Base-by-base conservation (phyloP, 2,329 filamentous ascomycete genomes). In the Penicillium sp. region DNA sequence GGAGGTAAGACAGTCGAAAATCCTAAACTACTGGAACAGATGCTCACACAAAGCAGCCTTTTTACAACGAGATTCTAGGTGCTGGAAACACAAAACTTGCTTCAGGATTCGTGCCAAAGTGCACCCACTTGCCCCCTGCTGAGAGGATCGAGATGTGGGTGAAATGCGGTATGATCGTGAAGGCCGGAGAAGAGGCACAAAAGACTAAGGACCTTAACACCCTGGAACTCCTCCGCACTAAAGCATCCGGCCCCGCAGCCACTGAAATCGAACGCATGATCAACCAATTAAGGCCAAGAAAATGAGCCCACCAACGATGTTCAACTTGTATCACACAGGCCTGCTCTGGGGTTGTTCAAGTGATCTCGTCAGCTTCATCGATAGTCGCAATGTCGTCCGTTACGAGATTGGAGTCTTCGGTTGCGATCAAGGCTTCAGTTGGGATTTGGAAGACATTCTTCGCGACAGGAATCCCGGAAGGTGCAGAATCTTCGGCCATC, bases 11-110 rank as follows among this genome's bases (percentile, higher is more conserved):
- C 40, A 51, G 55, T 55, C 50, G 26, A 37, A 48, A 42, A 53
- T 17, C 43, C 40, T 46, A 48, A 30, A 35, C 35, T 58, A 61
- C 25, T 53, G 61, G 50, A 52, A 62, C 37, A 51, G 50, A 45
- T 49, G 62, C 71, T 74, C 45, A 75, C 67, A 64, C 30, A 57
- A 49, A n/a, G 63, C 65, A 91, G 86, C 91, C 93, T 0, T 99
- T 96, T 75, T 97, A 90, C 79, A 95, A 94, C 69, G 88, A 95
- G 66, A 86, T 90, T 28, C 79, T 97, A 0, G 87, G 88, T 44
- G 94, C 94, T 1, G 94, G 94, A 43, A 97, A 97, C 69, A 88
- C 90, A 5, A 88, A 92, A 58, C 81, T 96, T 16, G 94, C 94
- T 1, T 84, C 88, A 0, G 73, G 85, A 5, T 97, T 97, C 74